A percentile compares a stretch with the other conserved stretches of the same genome.
phyloP scores from a whole-genome alignment of 2,329 filamentous ascomycete genomes.

The Botrytis paeoniae region DNA sequence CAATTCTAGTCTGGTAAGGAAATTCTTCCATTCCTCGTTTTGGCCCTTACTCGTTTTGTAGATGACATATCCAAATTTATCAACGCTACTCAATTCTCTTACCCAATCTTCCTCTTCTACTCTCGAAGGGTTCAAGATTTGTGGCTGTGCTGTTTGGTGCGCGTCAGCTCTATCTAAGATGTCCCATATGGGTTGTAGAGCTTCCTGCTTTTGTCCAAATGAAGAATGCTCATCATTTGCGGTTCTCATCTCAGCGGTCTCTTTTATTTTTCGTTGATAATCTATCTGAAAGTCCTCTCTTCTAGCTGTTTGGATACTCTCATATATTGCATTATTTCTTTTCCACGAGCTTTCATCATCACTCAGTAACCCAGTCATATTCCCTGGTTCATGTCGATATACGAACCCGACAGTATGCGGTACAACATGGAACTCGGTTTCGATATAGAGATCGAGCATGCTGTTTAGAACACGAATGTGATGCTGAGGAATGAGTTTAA shows the following conservation, averaged over 20 bases:
- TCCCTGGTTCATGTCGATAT: background rate
- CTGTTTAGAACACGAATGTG: background rate
- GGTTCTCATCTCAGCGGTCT: background rate
- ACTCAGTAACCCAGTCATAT: background rate
- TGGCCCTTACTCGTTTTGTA: background rate
- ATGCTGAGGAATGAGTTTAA: background rate
- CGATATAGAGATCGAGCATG: background rate
- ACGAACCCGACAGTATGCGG: background rate
- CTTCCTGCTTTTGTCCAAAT: background rate
- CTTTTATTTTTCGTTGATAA: background rate
- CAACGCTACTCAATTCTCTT: background rate
- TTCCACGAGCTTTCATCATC: background rate
- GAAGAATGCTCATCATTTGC: background rate
- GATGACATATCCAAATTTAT: background rate
- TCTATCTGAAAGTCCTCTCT: background rate
- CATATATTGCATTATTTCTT: background rate
- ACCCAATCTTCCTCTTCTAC: background rate
- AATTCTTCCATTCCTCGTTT: background rate
- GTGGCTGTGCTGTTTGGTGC: background rate
- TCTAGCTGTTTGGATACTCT: background rate
- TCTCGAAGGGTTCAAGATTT: background rate
- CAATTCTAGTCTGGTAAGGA: background rate
- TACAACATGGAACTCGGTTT: background rate
- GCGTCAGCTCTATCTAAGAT: background rate
- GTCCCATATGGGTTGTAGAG: background rate